Base-by-base conservation (phyloP, 2,329 filamentous ascomycete genomes). In the Diaporthe sp. region DNA sequence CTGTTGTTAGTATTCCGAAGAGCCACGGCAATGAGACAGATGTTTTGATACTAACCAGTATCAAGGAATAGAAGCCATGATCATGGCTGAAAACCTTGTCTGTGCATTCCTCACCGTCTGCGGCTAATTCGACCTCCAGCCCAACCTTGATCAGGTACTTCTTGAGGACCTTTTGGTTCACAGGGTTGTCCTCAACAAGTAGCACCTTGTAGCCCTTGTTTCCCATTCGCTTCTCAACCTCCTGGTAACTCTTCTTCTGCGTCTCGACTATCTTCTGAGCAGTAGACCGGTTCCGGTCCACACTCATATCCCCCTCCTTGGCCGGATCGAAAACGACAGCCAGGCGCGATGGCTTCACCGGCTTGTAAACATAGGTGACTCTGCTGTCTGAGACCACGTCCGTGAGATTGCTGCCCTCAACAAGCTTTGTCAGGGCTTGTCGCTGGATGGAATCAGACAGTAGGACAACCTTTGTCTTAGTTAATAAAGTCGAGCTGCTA, bases 381-480 rank as follows among this genome's bases (percentile, higher is more conserved):
- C 92, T 86, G 80, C 92, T 88, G 78, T 94, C 88, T 65, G 89
- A 85, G 65, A 92, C 84, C 71, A 95, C 83, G 79, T 92, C 84
- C 78, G 93, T 87, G 80, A 93, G 89, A 80, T 92, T 87, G 80
- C 90, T 89, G 77, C 89, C 85, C 25, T 92, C 87, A 71, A 93
- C 90, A 75, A 92, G 87, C 79, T 93, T 93, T 81, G 94, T 90
- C 50, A 98, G 93, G 59, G 94, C 94, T 77, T 96, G 94, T 76
- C 96, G 92, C 82, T 98, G 95, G 4, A 96, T 93, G 12, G 96
- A 93, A 82, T 98, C 96, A 0, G 95, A 96, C 32, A 98, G 91
- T 47, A 98, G 89, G 32, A 98, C 90, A 30, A 96, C 90, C 3
- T 90, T 91, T 0, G 94, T 93, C 44, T 88, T 88, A 19, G 88